A percentile compares a stretch with the other conserved stretches of the same genome.
Evolutionary conservation across 2,329 filamentous ascomycete genomes (phyloP).

Genomic region (Beauveria australis): DNA sequence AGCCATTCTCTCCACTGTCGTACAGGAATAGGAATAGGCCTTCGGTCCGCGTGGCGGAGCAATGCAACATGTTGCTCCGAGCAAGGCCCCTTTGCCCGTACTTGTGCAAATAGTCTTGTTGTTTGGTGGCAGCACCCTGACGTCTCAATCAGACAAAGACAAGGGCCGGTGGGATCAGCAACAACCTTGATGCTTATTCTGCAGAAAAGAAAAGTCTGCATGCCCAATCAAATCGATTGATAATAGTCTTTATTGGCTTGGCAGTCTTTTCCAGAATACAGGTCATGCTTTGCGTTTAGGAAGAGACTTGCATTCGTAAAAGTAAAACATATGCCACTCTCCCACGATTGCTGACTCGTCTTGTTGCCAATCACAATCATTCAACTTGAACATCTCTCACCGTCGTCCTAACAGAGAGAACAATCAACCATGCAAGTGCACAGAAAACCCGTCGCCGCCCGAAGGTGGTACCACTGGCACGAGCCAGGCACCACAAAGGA

Average conservation of each 20-base stretch:
- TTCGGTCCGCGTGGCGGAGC: background rate
- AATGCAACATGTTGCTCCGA: background rate
- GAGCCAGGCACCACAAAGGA: constrained; percentile 29
- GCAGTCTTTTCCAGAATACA: background rate
- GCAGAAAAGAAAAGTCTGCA: background rate
- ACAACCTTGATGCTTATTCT: background rate
- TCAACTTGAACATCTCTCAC: background rate
- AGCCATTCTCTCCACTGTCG: background rate
- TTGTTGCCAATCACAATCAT: background rate
- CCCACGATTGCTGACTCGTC: too few relatives aligned
- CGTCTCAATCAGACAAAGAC: background rate
- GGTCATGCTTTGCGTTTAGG: background rate
- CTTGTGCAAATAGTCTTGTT: background rate
- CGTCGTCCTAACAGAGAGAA: background rate
- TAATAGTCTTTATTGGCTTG: background rate
- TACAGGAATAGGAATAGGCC: background rate
- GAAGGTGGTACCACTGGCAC: constrained; percentile 32
- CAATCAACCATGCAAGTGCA: background rate
- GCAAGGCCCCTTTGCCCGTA: background rate
- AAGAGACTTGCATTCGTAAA: background rate
- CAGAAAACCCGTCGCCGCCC: background rate
- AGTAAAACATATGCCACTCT: background rate
- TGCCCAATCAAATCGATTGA: background rate
- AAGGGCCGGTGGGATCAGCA: background rate
- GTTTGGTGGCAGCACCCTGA: background rate